These are phyloP conservation scores for Nissolia schottii DNA, from an alignment of 306 rosid species.

Conservation along the genomic window DNA sequence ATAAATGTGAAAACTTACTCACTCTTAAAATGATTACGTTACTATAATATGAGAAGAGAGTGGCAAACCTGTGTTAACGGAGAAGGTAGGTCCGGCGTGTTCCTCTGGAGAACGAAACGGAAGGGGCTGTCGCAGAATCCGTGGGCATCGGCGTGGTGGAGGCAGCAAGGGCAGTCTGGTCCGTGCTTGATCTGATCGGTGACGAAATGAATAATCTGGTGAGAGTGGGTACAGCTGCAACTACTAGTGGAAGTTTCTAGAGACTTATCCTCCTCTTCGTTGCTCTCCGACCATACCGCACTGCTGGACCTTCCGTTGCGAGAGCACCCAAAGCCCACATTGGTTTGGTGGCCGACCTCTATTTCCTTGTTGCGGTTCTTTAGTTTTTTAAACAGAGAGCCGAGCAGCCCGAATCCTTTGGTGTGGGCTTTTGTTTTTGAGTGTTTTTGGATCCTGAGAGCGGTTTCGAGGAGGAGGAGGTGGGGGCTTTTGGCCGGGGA, in stretches of 20 bases:
- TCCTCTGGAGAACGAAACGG: constrained; percentile 60
- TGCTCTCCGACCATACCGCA: constrained; percentile 63
- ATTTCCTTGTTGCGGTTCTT: constrained; percentile 43
- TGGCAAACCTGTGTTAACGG: constrained; percentile 61
- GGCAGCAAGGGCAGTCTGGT: constrained; percentile 18
- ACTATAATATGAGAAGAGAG: neutral
- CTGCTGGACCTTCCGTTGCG: constrained; percentile 50
- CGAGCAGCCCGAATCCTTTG: constrained; percentile 53
- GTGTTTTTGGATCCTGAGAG: constrained; percentile 80
- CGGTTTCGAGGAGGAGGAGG: constrained; percentile 80
- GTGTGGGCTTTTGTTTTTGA: constrained; percentile 38
- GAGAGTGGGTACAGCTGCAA: constrained; percentile 34
- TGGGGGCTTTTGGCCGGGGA: constrained; percentile 69
- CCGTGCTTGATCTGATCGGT: constrained; percentile 10
- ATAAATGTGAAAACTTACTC: too few species aligned
- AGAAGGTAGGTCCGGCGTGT: constrained; percentile 66
- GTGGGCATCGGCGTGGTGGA: neutral
- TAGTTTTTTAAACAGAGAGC: constrained; percentile 65
- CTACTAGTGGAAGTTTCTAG: constrained; percentile 41
- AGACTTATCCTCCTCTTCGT: constrained; percentile 47
- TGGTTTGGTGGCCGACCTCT: too few species aligned
- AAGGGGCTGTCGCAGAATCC: constrained; percentile 69
- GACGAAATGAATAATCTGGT: constrained; percentile 26
- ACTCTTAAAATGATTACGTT: neutral
- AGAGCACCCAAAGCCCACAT: constrained; percentile 28